Percentiles rank a stretch among this genome's conserved stretches.
phyloP scores from a whole-genome alignment of 495 filamentous ascomycete genomes.

The Podospora tetraspora region DNA sequence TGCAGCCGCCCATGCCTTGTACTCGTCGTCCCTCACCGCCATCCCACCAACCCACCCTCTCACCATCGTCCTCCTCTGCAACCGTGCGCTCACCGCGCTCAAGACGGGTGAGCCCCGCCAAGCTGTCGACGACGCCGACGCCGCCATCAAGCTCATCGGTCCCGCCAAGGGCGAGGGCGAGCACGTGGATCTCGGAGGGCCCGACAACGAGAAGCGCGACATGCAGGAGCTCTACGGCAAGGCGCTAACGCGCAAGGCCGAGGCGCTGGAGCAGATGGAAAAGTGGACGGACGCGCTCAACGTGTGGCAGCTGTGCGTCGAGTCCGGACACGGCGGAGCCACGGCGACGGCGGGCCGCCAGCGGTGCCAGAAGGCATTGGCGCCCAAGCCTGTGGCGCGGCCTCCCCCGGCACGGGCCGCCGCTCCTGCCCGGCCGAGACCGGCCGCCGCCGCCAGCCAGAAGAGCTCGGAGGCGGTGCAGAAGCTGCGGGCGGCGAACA shows the following conservation, averaged over 20 bases:
- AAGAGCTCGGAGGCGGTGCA: conserved; percentile 62
- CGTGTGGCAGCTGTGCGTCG: conserved; percentile 77
- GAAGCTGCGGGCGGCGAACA: conserved; percentile 72
- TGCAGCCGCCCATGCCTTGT: conserved; percentile 73
- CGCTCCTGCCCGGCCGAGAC: conserved; percentile 31
- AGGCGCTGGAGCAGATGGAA: conserved; percentile 92
- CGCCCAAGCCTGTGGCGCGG: conserved; percentile 45
- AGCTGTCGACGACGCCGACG: conserved; percentile 76
- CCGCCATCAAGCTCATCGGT: conserved; percentile 75
- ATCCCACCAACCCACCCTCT: conserved; percentile 81
- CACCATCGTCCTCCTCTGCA: conserved; percentile 78
- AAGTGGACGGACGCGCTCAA: conserved; percentile 79
- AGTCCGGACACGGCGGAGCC: conserved; percentile 74
- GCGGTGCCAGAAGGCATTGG: conserved; percentile 80
- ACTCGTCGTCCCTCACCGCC: conserved; percentile 65
- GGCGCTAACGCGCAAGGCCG: conserved; percentile 87
- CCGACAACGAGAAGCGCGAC: conserved; percentile 62
- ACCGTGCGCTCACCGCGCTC: conserved; percentile 81
- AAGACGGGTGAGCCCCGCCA: conserved; percentile 87
- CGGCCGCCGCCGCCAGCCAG: conserved; percentile 27
- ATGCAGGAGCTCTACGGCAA: conserved; percentile 94
- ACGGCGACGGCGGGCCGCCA: conserved; percentile 81
- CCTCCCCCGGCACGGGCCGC: conserved; percentile 40
- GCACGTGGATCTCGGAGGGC: conserved; percentile 57
- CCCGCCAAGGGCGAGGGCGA: conserved; percentile 71